Evolutionary conservation across 2,329 filamentous ascomycete genomes (phyloP).

Genomic region (Kalaharituber pfeilii): DNA sequence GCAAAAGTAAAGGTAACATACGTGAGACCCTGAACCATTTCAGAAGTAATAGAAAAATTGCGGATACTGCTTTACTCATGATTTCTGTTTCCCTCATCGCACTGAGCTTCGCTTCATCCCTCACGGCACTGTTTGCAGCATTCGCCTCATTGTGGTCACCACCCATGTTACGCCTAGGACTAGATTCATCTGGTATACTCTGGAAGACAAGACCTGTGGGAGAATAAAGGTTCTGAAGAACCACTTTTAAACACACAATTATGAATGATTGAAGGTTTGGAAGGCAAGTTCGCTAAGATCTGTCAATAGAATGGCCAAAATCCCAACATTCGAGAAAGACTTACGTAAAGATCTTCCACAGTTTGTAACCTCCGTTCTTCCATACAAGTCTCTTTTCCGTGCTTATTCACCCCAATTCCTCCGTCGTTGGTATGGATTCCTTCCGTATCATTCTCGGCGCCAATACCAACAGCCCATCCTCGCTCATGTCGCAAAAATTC

Average conservation of each 20-base stretch:
- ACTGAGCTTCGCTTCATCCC: conserved; percentile 56
- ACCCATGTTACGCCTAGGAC: neutral
- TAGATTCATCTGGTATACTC: conserved; percentile 7
- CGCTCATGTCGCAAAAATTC: conserved; percentile 81
- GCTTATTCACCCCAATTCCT: conserved; percentile 29
- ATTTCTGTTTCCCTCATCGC: conserved; percentile 69
- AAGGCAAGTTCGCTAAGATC: conserved; percentile 43
- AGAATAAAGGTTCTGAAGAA: conserved; percentile 66
- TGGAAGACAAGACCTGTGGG: conserved; percentile 2
- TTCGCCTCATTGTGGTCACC: conserved; percentile 9
- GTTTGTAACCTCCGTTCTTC: conserved; percentile 45
- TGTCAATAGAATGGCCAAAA: neutral
- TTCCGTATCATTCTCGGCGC: conserved; percentile 32
- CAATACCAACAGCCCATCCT: conserved; percentile 49
- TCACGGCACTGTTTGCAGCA: too few species aligned
- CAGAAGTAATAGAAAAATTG: conserved; percentile 64
- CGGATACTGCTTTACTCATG: conserved; percentile 78
- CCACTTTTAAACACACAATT: conserved; percentile 54
- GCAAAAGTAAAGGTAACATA: conserved; percentile 33
- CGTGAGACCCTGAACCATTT: conserved; percentile 96
- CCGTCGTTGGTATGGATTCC: conserved; percentile 31
- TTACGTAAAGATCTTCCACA: conserved; percentile 72
- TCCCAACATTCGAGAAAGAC: conserved; percentile 26
- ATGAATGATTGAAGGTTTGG: conserved; percentile 82
- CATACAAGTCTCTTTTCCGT: conserved; percentile 20